Base-by-base conservation (phyloP, 345 rosid species). In the Rhodomyrtus tomentosa region DNA sequence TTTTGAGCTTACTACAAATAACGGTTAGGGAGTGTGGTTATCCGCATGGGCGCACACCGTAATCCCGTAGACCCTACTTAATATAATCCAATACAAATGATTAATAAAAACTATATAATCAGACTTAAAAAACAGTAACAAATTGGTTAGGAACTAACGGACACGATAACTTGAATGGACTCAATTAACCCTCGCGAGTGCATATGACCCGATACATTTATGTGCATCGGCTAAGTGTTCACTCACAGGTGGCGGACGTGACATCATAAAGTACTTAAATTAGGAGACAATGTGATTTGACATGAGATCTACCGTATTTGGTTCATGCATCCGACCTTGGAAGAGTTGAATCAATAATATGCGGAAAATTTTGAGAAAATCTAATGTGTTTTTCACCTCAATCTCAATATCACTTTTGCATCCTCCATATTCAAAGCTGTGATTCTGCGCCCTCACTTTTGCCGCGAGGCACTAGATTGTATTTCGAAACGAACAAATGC, bases 61-160 rank as follows among this genome's bases (percentile, higher is more conserved):
- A n/a, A n/a, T n/a, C n/a, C n/a, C n/a, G n/a, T n/a, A n/a, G n/a
- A n/a, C n/a, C n/a, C n/a, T n/a, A n/a, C n/a, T n/a, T n/a, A n/a
- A n/a, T n/a, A n/a, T n/a, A n/a, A n/a, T n/a, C n/a, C n/a, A n/a
- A n/a, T n/a, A n/a, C n/a, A n/a, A n/a, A n/a, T n/a, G n/a, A n/a
- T n/a, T n/a, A n/a, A n/a, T n/a, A n/a, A n/a, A n/a, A n/a, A n/a
- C n/a, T n/a, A n/a, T n/a, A n/a, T n/a, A n/a, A n/a, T n/a, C n/a
- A n/a, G n/a, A n/a, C n/a, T n/a, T n/a, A n/a, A n/a, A n/a, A n/a
- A n/a, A n/a, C n/a, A n/a, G n/a, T n/a, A n/a, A n/a, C n/a, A n/a
- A n/a, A n/a, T n/a, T n/a, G n/a, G n/a, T 51, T 16, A 51, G 13
- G 3, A 0, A 12, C 25, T 18, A 68, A 36, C 1, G 8, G 0